Evolutionary conservation across 768 basidiomycete genomes (phyloP), one percentile per base, ranked within the genome.

Genomic region (Tulasnella sp.): DNA sequence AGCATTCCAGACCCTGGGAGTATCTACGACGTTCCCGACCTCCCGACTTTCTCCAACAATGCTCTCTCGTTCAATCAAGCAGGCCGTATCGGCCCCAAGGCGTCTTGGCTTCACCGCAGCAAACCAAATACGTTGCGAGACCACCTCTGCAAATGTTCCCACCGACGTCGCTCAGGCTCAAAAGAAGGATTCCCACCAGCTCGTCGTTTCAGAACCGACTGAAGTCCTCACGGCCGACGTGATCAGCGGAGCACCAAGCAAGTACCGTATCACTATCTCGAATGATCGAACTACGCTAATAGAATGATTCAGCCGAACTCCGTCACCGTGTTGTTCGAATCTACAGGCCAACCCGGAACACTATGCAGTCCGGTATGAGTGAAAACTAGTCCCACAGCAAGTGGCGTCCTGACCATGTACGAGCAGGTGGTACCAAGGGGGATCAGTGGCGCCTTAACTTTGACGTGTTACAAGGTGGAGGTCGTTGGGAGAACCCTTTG

Each of bases 401-500:
- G 17, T 37, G 41, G 19, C 7, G 67, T 7, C 39, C 40, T 34
- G 42, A 69, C 67, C 22, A 26, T 44, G 22, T n/a, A 19, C 52
- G 32, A 32, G n/a, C 26, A 69, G 67, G 67, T 65, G 85, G 88
- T 47, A 89, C 87, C 68, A 95, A 95, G 81, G 86, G 87, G 11
- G 86, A 90, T 75, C 88, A 90, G 76, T 99, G 96, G 96, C 84
- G 93, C 75, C 87, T 99, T 77, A 96, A 98, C 80, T 98, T 89
- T 84, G 96, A 98, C 77, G 88, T 88, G 72, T 83, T 98, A n/a
- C 88, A 87, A 72, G 94, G 95, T 40, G 89, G 86, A 35, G 94
- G 92, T 14, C 86, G 96, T 67, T 99, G 96, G 96, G 95, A 98
- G 85, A 99, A 98, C 78, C 93, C 94, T 4, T 80, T 99, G 76